Conservation (phyloP, 805 yeast species). For the Wickerhamiella galacta region DNA sequence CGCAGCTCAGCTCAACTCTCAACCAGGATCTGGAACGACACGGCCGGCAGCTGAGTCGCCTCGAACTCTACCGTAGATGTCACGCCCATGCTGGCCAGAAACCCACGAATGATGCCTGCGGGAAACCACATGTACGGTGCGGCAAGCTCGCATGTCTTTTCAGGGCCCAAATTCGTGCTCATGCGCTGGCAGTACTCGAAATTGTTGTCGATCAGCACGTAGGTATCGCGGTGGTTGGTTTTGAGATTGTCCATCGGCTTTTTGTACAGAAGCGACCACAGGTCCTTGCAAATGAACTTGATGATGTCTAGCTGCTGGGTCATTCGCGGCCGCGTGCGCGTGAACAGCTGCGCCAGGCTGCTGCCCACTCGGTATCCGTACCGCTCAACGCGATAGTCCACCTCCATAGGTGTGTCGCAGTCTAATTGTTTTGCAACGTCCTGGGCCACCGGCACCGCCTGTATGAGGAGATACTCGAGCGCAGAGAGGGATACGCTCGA, state of each 20-base stretch:
- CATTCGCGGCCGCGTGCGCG: conserved; percentile 30
- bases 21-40: conserved; percentile 49
- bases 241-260: conserved; percentile 85
- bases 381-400: conserved; percentile 41
- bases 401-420: conserved; percentile 23
- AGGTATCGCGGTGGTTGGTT: conserved; percentile 80
- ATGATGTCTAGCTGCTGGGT: conserved; percentile 61
- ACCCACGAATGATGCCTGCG: conserved; percentile 60
- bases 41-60: conserved; percentile 41
- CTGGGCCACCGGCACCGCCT: conserved; percentile 56
- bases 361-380: conserved; percentile 59
- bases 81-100: conserved; percentile 50
- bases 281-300: conserved; percentile 84
- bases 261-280: conserved; percentile 65
- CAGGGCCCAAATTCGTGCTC: conserved; percentile 22
- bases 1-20: not conserved
- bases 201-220: conserved; percentile 54
- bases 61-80: conserved; percentile 52
- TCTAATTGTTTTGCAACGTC: conserved; percentile 38
- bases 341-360: conserved; percentile 33
- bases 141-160: conserved; percentile 21
- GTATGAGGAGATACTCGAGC: conserved; percentile 52
- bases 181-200: conserved; percentile 40
- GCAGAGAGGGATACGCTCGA: conserved; percentile 19
- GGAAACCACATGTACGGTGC: conserved; percentile 49